Evolutionary conservation across 306 rosid genomes (phyloP), one percentile per base, ranked within the genome.

Genomic region (Inga oerstediana): DNA sequence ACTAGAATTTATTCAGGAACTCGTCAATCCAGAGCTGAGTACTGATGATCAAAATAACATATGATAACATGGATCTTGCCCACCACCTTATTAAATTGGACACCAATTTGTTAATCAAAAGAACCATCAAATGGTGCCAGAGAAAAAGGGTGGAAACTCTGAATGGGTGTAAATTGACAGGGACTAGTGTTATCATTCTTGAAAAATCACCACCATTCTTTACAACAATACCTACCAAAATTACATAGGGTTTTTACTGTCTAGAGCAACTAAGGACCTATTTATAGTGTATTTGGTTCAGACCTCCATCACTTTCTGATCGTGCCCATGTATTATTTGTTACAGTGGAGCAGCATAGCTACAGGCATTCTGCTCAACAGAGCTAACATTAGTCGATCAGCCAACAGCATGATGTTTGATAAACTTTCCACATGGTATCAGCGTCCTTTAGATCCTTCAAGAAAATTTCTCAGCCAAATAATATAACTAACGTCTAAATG

Each of bases 31-130:
- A 7, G 61, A 79, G 69, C 77, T 58, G 27, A 9, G 30, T 58
- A 56, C 64, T 22, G 32, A 84, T 80, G 72, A 52, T 35, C 67
- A 64, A 67, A 73, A 66, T 49, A 72, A 17, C 20, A 59, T 14
- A 52, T 34, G 80, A 79, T 62, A 43, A 76, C 75, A 86, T 59
- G 66, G 66, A 67, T 65, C 35, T 12, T 64, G 17, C 71, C 62
- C 68, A 80, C 20, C 74, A 72, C 49, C 41, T 4, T 20, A n/a
- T 41, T 70, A 39, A 69, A 70, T 70, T 70, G 17, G 17, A 51
- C 48, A 62, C 30, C 66, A 81, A 74, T 67, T 44, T 54, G 61
- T 73, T 66, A 34, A 73, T 11, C n/a, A 46, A 74, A 68, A 69
- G 64, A 13, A 65, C 35, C 75, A 74, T 7, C 74, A 49, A 45